Evolutionary conservation across 1,139 yeast species (phyloP).

Genomic region (Lipomyces yarrowii): DNA sequence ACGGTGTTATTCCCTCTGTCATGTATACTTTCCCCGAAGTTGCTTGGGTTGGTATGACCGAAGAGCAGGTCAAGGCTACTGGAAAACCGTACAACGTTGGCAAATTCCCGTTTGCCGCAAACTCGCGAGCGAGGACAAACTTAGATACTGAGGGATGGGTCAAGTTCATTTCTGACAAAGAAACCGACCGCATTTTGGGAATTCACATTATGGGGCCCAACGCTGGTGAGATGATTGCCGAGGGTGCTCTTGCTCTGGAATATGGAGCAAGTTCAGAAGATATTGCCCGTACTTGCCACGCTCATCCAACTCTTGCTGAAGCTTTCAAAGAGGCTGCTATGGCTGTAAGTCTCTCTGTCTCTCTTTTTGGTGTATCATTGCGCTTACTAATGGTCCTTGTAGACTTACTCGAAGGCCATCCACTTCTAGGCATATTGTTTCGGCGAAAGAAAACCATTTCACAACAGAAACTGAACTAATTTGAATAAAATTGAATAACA

Average conservation of each 20-base stretch:
- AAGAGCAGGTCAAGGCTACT: constrained; percentile 91
- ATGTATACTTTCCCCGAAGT: constrained; percentile 34
- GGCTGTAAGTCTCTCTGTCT: constrained; percentile 50
- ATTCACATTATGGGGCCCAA: constrained; percentile 97
- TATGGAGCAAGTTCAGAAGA: constrained; percentile 99
- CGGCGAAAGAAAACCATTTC: background rate
- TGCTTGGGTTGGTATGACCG: constrained; percentile 77
- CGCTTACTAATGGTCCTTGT: background rate
- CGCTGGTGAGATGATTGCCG: constrained; percentile 99
- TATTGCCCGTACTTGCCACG: constrained; percentile 95
- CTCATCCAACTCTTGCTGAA: constrained; percentile 97
- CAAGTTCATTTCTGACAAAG: constrained; percentile 92
- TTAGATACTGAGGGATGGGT: constrained; percentile 96
- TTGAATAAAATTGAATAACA: background rate
- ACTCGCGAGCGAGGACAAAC: constrained; percentile 98
- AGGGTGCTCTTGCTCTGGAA: constrained; percentile 95
- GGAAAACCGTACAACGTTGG: constrained; percentile 93
- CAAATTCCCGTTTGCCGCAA: constrained; percentile 97
- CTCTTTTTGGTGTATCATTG: background rate
- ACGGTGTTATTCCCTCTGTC: constrained; percentile 95
- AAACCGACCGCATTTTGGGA: constrained; percentile 94
- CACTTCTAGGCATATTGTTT: constrained; percentile 18
- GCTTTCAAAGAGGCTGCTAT: constrained; percentile 98
- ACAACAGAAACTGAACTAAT: background rate
- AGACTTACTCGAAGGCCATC: constrained; percentile 25